Base-by-base conservation (phyloP, 805 yeast genomes). In the Ogataea zsoltii region DNA sequence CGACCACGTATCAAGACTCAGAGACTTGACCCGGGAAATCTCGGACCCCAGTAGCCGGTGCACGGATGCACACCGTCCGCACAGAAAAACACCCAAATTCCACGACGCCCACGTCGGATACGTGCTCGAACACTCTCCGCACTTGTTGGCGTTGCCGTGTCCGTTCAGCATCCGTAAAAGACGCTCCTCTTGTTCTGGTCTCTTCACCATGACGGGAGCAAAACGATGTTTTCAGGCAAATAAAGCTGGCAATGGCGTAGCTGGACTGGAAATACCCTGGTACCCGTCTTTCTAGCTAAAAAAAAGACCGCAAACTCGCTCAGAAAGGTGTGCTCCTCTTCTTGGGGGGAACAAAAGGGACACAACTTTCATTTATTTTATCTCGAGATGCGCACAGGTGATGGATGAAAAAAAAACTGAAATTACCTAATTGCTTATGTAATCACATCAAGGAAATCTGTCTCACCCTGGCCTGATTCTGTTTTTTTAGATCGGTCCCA, bases 41-140 rank as follows among this genome's bases (percentile, higher is more conserved):
- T 80, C 80, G 2, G 72, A 55, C 0, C 89, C 87, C 34, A 87
- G 69, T 45, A 77, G 76, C 49, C 88, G 71, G 64, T 88, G 96
- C 28, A 82, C 74, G 3, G 88, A 80, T 7, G 95, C 92, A 73
- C 96, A 88, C 53, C 94, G 70, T 13, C 94, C 94, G 69, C 96
- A 88, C 14, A 88, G 69, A 48, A 88, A 82, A 4, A 87, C 67
- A 21, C 95, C 96, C 34, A 87, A 55, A 35, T 68, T 65, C 66
- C 64, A 65, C 9, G 69, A 64, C 2, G 72, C 70, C 72, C 71
- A 67, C 4, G 85, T 87, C 7, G 96, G 94, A 62, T 76, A 82
- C 3, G 76, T 60, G 4, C 80, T 68, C 2, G 79, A 77, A 67
- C 96, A 88, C 61, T 88, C 96, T 30, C 90, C 95, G 64, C 96